These are phyloP conservation scores for Aspergillus sclerotialis DNA, from an alignment of 2,329 filamentous ascomycete genomes.

Conservation along the genomic window DNA sequence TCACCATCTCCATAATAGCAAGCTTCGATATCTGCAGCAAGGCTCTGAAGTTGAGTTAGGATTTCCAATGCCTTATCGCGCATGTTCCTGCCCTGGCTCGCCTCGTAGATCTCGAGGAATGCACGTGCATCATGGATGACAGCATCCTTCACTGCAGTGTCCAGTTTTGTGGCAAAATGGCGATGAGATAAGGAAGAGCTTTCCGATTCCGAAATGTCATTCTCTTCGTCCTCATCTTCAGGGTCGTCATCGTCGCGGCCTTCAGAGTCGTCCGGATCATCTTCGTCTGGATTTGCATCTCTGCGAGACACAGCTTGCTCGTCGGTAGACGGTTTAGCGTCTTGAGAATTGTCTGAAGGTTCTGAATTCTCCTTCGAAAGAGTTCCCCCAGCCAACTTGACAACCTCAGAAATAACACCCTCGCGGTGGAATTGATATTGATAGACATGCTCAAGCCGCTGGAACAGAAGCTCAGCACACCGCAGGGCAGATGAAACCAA, in stretches of 20 bases:
- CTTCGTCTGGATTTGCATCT: slow-evolving; percentile 29
- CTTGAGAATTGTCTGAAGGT: slow-evolving; percentile 9
- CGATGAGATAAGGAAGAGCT: slow-evolving; percentile 48
- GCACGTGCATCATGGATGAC: slow-evolving; percentile 72
- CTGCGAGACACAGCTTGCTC: slow-evolving; percentile 5
- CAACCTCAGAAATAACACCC: slow-evolving; percentile 87
- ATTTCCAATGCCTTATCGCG: slow-evolving; percentile 73
- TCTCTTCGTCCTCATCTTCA: slow-evolving; percentile 44
- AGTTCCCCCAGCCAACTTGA: slow-evolving; percentile 59
- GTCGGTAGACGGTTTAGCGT: slow-evolving; percentile 6
- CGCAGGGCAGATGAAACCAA: slow-evolving; percentile 83
- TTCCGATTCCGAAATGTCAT: slow-evolving; percentile 57
- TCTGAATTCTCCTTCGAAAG: slow-evolving; percentile 20
- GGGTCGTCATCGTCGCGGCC: slow-evolving; percentile 49
- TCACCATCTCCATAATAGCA: slow-evolving; percentile 54
- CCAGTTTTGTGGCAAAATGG: slow-evolving; percentile 30
- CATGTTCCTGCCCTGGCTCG: slow-evolving; percentile 64
- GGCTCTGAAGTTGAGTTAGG: slow-evolving; percentile 60
- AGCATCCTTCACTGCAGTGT: slow-evolving; percentile 57
- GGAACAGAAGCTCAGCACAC: slow-evolving; percentile 79
- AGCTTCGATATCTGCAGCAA: slow-evolving; percentile 64
- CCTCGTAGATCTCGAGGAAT: slow-evolving; percentile 79
- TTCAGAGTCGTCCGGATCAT: slow-evolving; percentile 35
- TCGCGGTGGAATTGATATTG: slow-evolving; percentile 96
- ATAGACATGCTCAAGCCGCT: slow-evolving; percentile 79